Percentiles rank a stretch among this genome's conserved stretches.
These are phyloP conservation scores for Cryptococcus hybrid DNA, from an alignment of 1,284 basidiomycete species.

Conservation along the genomic window DNA sequence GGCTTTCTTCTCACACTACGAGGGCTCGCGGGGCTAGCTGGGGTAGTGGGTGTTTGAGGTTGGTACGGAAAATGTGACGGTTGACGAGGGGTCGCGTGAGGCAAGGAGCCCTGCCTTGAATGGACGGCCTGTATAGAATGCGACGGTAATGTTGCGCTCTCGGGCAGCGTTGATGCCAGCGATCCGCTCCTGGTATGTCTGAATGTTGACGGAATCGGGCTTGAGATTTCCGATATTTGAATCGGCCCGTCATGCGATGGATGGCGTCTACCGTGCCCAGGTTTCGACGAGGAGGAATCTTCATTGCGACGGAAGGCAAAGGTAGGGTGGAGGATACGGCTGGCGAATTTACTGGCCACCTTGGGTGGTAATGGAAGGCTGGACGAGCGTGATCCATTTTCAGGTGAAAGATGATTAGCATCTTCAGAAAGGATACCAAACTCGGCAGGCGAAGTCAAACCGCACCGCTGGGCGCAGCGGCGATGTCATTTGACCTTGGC, in stretches of 20 bases:
- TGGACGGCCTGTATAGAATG: background rate
- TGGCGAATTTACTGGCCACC: constrained; percentile 6
- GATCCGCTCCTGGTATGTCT: constrained; percentile 3
- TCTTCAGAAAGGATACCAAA: constrained; percentile 5
- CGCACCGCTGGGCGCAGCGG: background rate
- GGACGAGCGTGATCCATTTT: background rate
- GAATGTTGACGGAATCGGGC: constrained; percentile 6
- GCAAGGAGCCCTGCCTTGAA: background rate
- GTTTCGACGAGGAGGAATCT: background rate
- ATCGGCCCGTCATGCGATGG: constrained; percentile 11
- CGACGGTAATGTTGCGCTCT: background rate
- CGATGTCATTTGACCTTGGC: constrained; percentile 12
- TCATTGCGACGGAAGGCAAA: constrained; percentile 14
- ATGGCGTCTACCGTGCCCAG: background rate
- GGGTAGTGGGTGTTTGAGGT: background rate
- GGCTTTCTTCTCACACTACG: constrained; percentile 29
- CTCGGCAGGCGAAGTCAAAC: constrained; percentile 5
- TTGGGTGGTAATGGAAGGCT: background rate
- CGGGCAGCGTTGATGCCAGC: background rate
- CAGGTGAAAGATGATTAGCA: background rate
- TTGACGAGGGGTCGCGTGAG: no score
- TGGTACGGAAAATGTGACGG: background rate
- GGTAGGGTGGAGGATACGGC: constrained; percentile 5
- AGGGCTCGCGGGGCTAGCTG: background rate
- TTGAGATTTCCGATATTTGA: constrained; percentile 4